Conservation (phyloP, 73 alveolate species). For the Paramecium sonneborni region DNA sequence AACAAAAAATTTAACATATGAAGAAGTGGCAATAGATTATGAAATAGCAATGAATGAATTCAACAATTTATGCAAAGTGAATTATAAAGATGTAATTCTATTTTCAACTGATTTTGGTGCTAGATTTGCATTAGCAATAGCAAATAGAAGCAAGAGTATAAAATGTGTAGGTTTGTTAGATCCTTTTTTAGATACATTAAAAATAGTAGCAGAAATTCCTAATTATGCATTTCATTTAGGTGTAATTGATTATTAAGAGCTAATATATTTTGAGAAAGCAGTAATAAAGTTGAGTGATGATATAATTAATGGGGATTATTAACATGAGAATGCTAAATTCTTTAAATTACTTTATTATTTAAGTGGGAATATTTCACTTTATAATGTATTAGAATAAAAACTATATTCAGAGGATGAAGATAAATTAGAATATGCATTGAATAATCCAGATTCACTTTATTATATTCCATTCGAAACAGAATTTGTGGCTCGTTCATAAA, state of each 20-base stretch:
- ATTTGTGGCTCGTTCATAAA: not conserved
- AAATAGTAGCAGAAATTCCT: not conserved
- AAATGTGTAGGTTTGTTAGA: not conserved
- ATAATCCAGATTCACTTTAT: not conserved
- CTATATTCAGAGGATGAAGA: conserved; percentile 42
- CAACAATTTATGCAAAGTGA: not conserved
- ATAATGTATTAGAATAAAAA: not conserved
- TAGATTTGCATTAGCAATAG: conserved; percentile 26
- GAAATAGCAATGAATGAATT: not conserved
- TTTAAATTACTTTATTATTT: not conserved
- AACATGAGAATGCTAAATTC: not conserved
- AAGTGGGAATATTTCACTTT: conserved; percentile 11
- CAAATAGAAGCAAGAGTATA: not conserved
- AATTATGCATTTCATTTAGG: conserved; percentile 40
- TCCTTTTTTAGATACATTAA: not conserved
- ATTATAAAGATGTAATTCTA: not conserved
- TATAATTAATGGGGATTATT: not conserved
- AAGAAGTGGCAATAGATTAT: not conserved
- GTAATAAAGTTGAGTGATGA: not conserved
- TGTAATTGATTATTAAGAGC: conserved; percentile 26
- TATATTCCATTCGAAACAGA: not conserved
- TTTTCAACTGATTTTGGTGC: conserved; percentile 49
- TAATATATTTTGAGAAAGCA: conserved; percentile 5
- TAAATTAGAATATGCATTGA: not conserved
- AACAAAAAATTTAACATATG: not conserved